Evolutionary conservation across 2,329 filamentous ascomycete genomes (phyloP), one percentile per base, ranked within the genome.

Genomic region (Lecanicillium sp.): DNA sequence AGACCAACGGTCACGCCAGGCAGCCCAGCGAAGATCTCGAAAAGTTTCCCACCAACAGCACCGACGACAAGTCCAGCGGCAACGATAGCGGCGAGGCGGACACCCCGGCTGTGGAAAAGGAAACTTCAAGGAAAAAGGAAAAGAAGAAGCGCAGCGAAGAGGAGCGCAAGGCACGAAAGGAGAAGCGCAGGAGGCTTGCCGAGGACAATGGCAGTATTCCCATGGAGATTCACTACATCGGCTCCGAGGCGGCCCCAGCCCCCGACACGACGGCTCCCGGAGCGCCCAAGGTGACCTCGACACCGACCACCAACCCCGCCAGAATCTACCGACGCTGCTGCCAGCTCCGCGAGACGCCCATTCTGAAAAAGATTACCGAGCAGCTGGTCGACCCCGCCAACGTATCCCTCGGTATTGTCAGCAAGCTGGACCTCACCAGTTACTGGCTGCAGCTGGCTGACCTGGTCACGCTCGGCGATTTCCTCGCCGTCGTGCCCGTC

Each of bases 61-160:
- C 21, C n/a, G 11, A 40, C 30, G 19, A 33, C 19, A 24, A 58
- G 62, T 67, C 5, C 10, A 20, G 36, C 17, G 20, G 26, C 26
- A 23, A 29, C 27, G 27, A 38, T 14, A 33, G 45, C 17, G 33
- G 23, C 24, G 32, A 64, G 70, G 4, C 65, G 3, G 66, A 65
- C 8, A 70, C 48, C 3, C n/a, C 33, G 9, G 39, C 36, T 14
- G 52, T 52, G n/a, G n/a, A 42, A 9, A 60, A 60, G 46, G 57
- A 59, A 41, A 71, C 68, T 1, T 81, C 73, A 7, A 84, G 83
- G 58, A 96, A 94, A 68, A 93, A 89, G 66, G 90, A 96, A 61
- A 96, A 95, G 74, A 96, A 96, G 69, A 95, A 95, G 71, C 83
- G 86, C 55, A 95, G 87, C 33, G 91, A 96, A 62, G 90, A 91